phyloP scores from a whole-genome alignment of 139 green algal genomes.

The Chlamydomonas sp. region DNA sequence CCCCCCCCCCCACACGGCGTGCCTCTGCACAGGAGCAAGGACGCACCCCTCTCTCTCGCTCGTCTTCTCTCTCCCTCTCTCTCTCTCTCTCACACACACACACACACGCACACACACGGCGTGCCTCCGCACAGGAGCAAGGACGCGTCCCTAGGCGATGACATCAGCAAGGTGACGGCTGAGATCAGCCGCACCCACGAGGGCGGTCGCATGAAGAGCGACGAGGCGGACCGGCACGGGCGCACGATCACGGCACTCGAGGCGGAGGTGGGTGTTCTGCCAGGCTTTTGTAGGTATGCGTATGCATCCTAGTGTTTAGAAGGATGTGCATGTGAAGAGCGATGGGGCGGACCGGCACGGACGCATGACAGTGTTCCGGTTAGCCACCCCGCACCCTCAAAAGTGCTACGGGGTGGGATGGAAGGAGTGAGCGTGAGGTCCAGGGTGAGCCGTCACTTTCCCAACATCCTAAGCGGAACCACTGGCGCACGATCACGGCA shows the following conservation, averaged over 20 bases:
- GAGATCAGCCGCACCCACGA: slow-evolving; percentile 28
- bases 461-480: too few relatives aligned
- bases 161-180: slow-evolving; percentile 22
- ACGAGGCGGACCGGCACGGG: slow-evolving; percentile 29
- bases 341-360: too few relatives aligned
- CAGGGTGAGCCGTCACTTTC: too few relatives aligned
- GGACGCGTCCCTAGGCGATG: slow-evolving; percentile 28
- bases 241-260: slow-evolving; percentile 17
- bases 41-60: background rate
- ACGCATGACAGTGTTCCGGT: too few relatives aligned
- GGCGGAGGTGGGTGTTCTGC: background rate
- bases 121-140: slow-evolving; percentile 10
- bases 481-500: too few relatives aligned
- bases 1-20: background rate
- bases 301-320: slow-evolving; percentile 1
- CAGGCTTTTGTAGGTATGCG: too few relatives aligned
- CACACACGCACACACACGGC: background rate
- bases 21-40: background rate
- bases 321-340: too few relatives aligned
- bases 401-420: too few relatives aligned
- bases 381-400: too few relatives aligned
- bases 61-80: background rate
- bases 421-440: too few relatives aligned
- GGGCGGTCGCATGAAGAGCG: slow-evolving; percentile 33
- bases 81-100: too few relatives aligned